Percentiles rank a stretch among this genome's conserved stretches.
Evolutionary conservation across 2,329 filamentous ascomycete genomes (phyloP).

Genomic region (Colletotrichum acutatum): DNA sequence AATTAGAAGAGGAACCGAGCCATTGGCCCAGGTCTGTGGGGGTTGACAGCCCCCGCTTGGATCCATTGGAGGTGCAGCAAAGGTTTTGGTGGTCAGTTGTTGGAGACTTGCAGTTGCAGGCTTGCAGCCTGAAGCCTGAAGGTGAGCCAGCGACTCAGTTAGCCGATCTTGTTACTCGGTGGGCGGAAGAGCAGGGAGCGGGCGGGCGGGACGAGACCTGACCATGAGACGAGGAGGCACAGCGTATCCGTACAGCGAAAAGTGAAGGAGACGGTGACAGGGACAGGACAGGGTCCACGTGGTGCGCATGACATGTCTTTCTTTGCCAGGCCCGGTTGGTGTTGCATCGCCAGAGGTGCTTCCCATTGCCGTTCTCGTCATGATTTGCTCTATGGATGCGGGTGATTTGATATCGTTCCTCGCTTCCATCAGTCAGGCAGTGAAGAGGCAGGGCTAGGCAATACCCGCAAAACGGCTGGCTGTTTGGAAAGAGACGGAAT

Average conservation of each 20-base stretch:
- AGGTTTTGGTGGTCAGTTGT: background rate
- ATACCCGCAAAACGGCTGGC: background rate
- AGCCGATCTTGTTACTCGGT: conserved; percentile 26
- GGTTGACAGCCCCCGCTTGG: background rate
- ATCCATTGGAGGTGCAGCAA: background rate
- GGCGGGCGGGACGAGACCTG: conserved; percentile 24
- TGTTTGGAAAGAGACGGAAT: conserved; percentile 6
- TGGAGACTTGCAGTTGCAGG: background rate
- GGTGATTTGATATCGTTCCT: background rate
- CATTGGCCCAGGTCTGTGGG: conserved; percentile 13
- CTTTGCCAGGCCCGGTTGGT: conserved; percentile 14
- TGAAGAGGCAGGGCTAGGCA: background rate
- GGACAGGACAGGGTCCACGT: conserved; percentile 36
- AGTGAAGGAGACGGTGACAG: conserved; percentile 12
- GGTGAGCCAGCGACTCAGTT: conserved; percentile 24
- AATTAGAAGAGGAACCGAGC: conserved; percentile 12
- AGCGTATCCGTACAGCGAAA: conserved; percentile 12
- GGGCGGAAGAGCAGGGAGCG: conserved; percentile 30
- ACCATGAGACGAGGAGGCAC: conserved; percentile 9
- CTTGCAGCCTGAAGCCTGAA: background rate
- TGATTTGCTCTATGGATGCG: background rate
- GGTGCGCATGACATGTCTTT: conserved; percentile 33
- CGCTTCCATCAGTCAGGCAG: background rate
- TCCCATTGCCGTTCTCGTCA: background rate
- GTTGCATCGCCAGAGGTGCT: conserved; percentile 10